A percentile compares a stretch with the other conserved stretches of the same genome.
Conservation (phyloP, 352 stramenopile genomes). For the Globisporangium uncinulatum region DNA sequence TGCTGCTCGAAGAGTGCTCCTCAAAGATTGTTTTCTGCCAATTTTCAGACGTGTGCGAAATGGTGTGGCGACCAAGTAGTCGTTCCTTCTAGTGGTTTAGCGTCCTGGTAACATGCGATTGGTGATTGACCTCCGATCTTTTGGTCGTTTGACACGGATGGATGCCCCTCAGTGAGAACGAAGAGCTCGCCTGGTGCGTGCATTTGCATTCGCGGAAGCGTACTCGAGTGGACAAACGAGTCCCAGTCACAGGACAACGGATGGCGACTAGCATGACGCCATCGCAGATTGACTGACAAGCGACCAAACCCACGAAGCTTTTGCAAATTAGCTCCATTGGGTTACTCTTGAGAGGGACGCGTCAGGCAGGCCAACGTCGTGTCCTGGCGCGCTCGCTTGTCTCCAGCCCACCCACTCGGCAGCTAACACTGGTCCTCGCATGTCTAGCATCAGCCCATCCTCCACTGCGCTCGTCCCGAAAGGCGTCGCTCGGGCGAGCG, state of each 20-base stretch:
- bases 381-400: conserved; percentile 14
- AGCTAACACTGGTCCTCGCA: conserved; percentile 43
- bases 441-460: conserved; percentile 46
- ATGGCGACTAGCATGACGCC: too few species aligned
- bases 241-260: too few species aligned
- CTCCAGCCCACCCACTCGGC: conserved; percentile 22
- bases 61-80: too few species aligned
- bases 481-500: conserved; percentile 3
- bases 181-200: too few species aligned
- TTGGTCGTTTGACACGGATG: too few species aligned
- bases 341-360: conserved; percentile 23
- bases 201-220: too few species aligned
- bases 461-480: conserved; percentile 19
- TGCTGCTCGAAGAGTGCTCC: neutral
- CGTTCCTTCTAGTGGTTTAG: conserved; percentile 21
- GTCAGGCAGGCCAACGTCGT: conserved; percentile 4
- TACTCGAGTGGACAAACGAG: too few species aligned
- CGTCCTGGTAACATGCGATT: too few species aligned
- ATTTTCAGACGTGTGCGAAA: conserved; percentile 28
- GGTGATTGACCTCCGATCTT: too few species aligned
- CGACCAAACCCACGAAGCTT: too few species aligned
- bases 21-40: neutral
- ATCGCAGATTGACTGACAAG: too few species aligned
- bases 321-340: conserved; percentile 61
- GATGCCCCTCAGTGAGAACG: too few species aligned